Evolutionary conservation across 2,329 filamentous ascomycete genomes (phyloP).

Genomic region (Pseudofabraea citricarpa): DNA sequence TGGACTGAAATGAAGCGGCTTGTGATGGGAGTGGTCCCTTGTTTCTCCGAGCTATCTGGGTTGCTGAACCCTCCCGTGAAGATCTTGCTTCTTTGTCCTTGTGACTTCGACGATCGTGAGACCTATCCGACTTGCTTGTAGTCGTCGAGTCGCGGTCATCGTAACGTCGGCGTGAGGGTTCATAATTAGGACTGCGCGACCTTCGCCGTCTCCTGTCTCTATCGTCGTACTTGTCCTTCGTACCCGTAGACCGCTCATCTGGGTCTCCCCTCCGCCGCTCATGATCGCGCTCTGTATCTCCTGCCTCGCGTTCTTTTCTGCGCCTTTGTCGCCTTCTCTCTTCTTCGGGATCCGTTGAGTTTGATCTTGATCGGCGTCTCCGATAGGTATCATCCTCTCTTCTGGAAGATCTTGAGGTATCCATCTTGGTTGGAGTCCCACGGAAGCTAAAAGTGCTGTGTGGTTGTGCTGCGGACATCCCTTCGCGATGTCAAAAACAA

Average conservation of each 20-base stretch:
- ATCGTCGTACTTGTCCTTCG: constrained; percentile 14
- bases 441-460: too few species aligned
- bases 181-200: constrained; percentile 22
- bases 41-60: constrained; percentile 19
- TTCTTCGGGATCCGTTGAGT: constrained; percentile 23
- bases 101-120: constrained; percentile 15
- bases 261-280: constrained; percentile 7
- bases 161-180: constrained; percentile 13
- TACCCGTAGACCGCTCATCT: constrained; percentile 5
- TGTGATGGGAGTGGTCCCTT: constrained; percentile 55
- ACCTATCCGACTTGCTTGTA: constrained; percentile 19
- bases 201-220: constrained; percentile 19
- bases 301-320: constrained; percentile 13
- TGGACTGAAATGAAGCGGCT: constrained; percentile 53
- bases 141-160: constrained; percentile 20
- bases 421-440: constrained; percentile 10
- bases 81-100: constrained; percentile 9
- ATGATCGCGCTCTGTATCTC: constrained; percentile 3
- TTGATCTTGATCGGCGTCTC: constrained; percentile 17
- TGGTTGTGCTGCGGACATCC: too few species aligned
- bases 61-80: constrained; percentile 16
- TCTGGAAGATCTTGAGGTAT: constrained; percentile 6
- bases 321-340: constrained; percentile 21
- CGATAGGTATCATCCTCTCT: constrained; percentile 13
- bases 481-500: too few species aligned